Base-by-base conservation (phyloP, 2,329 filamentous ascomycete genomes). In the Aspergillus novofumigatus region DNA sequence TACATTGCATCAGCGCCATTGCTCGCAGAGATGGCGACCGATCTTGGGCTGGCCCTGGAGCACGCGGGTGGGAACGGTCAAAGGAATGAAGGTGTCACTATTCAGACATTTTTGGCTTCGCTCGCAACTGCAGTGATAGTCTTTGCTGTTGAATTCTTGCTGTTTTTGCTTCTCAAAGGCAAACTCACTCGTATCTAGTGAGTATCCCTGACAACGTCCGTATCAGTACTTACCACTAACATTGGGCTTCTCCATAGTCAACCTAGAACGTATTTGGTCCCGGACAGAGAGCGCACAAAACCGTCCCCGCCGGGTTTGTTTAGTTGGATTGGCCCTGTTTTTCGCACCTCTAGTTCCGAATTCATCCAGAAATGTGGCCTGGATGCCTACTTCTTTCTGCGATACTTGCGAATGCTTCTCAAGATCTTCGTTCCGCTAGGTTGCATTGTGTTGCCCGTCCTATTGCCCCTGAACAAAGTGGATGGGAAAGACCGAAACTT, bases 301-400 rank as follows among this genome's bases (percentile, higher is more conserved):
- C 79, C 89, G 1, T 90, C 91, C 1, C 89, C 89, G 0, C 76
- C 65, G 69, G 83, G 74, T 71, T 78, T 82, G 26, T 78, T 80
- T 57, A 73, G 71, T 65, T 85, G 83, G 83, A 73, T 83, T 51
- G 68, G 71, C 14, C 81, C 82, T 3, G 80, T 78, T 62, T 96
- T 81, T 80, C 90, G 77, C 73, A 86, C 78, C 77, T 90, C 77
- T 73, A 85, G 79, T 83, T 90, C 90, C 11, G 91, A 96, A 65
- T 86, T 99, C 64, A 96, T 99, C 67, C 88, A 93, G 53, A 96
- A 97, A 74, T 97, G 93, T 65, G 94, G 94, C 20, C 83, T 99
- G 9, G 94, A 99, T 71, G 92, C 93, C 68, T 99, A 96, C 77
- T 96, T 97, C 79, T 99, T 99, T 73, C 81, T 99, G 1, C 89